A percentile compares a stretch with the other conserved stretches of the same genome.
phyloP scores from a whole-genome alignment of 2,329 filamentous ascomycete species.

The Trichoderma lentiforme region DNA sequence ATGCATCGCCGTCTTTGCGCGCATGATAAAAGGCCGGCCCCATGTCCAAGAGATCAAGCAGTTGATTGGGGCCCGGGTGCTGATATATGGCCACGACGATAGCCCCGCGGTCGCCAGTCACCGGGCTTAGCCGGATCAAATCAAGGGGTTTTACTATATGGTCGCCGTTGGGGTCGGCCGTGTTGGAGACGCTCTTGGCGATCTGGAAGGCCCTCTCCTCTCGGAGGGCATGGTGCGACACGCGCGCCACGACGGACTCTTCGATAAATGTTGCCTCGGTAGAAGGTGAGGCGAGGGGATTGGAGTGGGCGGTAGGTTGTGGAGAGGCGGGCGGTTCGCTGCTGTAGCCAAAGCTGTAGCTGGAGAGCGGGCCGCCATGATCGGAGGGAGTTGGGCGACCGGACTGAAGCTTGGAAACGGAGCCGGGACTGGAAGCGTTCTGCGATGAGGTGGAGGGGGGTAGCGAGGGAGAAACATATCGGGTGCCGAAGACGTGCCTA shows the following conservation, averaged over 20 bases:
- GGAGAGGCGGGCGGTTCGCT: slow-evolving; percentile 41
- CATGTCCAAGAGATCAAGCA: slow-evolving; percentile 69
- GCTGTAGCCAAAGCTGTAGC: slow-evolving; percentile 32
- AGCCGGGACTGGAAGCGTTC: slow-evolving; percentile 43
- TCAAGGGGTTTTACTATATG: slow-evolving; percentile 82
- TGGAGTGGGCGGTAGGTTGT: slow-evolving; percentile 34
- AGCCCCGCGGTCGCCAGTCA: slow-evolving; percentile 65
- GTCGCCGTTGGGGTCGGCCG: slow-evolving; percentile 67
- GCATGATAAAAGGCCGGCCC: slow-evolving; percentile 70
- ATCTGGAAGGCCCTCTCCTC: slow-evolving; percentile 88
- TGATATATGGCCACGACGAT: slow-evolving; percentile 80
- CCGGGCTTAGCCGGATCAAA: slow-evolving; percentile 66
- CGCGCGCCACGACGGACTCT: slow-evolving; percentile 70
- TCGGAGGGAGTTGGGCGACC: slow-evolving; percentile 45
- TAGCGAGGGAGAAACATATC: slow-evolving; percentile 50
- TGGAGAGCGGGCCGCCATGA: slow-evolving; percentile 25
- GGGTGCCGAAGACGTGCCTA: slow-evolving; percentile 66
- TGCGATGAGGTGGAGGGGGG: slow-evolving; percentile 47
- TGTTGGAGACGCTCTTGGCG: slow-evolving; percentile 66
- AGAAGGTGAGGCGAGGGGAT: slow-evolving; percentile 33
- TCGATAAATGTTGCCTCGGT: slow-evolving; percentile 55
- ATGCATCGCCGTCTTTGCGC: slow-evolving; percentile 50
- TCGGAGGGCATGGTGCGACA: slow-evolving; percentile 77
- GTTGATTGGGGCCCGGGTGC: slow-evolving; percentile 69
- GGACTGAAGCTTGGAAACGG: slow-evolving; percentile 40